Evolutionary conservation across 176 grass and related monocot genomes (phyloP).

Genomic region (Tillandsia leiboldiana): DNA sequence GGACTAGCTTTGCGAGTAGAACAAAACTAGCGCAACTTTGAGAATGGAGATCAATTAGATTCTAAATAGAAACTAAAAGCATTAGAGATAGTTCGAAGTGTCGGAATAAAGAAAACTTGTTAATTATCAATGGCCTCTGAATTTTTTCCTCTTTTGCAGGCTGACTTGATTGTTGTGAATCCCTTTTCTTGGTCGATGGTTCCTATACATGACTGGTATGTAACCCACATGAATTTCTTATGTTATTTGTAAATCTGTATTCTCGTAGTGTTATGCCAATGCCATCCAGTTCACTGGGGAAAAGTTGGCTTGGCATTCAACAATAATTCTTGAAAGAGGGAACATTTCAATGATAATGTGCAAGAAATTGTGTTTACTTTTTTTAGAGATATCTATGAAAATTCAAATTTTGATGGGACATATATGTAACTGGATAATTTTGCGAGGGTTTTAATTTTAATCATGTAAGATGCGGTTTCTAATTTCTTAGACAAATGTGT

Average conservation of each 20-base stretch:
- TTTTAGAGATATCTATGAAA: no score
- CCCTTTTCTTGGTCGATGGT: constrained; percentile 83
- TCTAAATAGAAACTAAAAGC: neutral
- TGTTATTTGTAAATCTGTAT: neutral
- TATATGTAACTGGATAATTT: no score
- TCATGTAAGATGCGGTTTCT: no score
- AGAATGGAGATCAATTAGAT: constrained; percentile 1
- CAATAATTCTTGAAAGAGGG: neutral
- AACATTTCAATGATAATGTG: no score
- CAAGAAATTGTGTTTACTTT: no score
- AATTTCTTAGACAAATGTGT: no score
- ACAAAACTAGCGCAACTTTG: no score
- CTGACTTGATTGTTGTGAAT: constrained; percentile 76
- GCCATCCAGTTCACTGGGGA: neutral
- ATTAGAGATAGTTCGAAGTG: neutral
- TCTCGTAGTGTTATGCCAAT: neutral
- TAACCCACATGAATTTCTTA: constrained; percentile 2
- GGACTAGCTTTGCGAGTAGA: no score
- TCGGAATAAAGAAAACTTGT: neutral
- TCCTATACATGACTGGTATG: constrained; percentile 75
- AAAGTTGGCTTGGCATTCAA: neutral
- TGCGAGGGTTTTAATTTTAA: no score
- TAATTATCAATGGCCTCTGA: neutral
- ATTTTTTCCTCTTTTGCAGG: constrained; percentile 32
- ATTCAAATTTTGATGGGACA: no score